A percentile compares a stretch with the other conserved stretches of the same genome.
phyloP scores from a whole-genome alignment of 768 basidiomycete species.

The Suillus tomentosus region DNA sequence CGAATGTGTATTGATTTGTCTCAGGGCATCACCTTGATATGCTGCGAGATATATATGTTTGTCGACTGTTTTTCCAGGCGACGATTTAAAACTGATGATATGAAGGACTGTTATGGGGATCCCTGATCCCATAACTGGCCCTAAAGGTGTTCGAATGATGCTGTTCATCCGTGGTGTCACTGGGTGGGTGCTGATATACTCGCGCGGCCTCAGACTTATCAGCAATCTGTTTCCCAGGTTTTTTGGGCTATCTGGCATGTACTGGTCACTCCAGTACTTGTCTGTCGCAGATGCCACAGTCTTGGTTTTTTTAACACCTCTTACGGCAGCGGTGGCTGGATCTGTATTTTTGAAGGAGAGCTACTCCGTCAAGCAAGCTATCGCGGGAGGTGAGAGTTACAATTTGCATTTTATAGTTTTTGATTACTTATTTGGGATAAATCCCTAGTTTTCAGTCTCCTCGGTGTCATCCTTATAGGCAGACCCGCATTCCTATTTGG shows the following conservation, averaged over 20 bases:
- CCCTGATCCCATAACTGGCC: constrained; percentile 65
- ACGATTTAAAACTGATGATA: background rate
- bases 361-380: constrained; percentile 53
- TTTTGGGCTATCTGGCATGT: constrained; percentile 68
- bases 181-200: constrained; percentile 45
- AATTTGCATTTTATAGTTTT: background rate
- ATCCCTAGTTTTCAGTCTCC: constrained; percentile 58
- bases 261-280: constrained; percentile 72
- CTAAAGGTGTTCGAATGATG: constrained; percentile 62
- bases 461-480: constrained; percentile 82
- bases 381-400: constrained; percentile 48
- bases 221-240: constrained; percentile 49
- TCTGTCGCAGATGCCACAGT: constrained; percentile 79
- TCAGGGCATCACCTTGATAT: constrained; percentile 54
- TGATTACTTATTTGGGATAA: background rate
- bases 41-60: constrained; percentile 53
- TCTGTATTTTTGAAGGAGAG: constrained; percentile 64
- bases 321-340: constrained; percentile 63
- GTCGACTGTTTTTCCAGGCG: constrained; percentile 15
- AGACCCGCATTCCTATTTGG: constrained; percentile 78
- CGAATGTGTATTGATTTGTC: constrained; percentile 1
- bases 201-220: background rate
- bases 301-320: constrained; percentile 73
- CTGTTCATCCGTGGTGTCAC: constrained; percentile 59
- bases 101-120: constrained; percentile 42